Conservation (phyloP, 1,284 basidiomycete species). For the Irpex lacteus region DNA sequence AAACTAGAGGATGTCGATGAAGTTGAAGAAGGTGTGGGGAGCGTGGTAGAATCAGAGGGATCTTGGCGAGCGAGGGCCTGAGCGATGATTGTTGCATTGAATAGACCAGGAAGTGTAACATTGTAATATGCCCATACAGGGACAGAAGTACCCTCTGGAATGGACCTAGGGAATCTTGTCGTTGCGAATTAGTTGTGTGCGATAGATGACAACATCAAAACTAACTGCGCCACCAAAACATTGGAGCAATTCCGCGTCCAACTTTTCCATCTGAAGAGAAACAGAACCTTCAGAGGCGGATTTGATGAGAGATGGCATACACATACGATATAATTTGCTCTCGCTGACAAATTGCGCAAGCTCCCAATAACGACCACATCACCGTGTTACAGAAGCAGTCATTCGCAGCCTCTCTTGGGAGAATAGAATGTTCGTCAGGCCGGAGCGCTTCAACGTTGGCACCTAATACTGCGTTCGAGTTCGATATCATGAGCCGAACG, state of each 20-base stretch:
- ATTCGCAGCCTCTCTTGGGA: not conserved
- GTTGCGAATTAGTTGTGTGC: not conserved
- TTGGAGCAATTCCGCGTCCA: not conserved
- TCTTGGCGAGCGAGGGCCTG: not conserved
- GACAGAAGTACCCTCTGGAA: not conserved
- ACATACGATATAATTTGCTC: not conserved
- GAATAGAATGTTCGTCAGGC: not conserved
- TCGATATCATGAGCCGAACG: too few species aligned
- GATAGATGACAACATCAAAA: not conserved
- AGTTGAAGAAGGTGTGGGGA: not conserved
- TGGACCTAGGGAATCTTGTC: not conserved
- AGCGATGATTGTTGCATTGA: not conserved
- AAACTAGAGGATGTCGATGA: not conserved
- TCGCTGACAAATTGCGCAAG: not conserved
- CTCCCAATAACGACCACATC: not conserved
- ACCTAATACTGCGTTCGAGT: not conserved
- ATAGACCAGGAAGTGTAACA: not conserved
- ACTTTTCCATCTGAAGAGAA: not conserved
- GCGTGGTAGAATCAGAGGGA: not conserved
- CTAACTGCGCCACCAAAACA: not conserved
- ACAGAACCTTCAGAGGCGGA: not conserved
- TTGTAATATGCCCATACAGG: constrained; percentile 1
- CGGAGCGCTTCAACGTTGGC: not conserved
- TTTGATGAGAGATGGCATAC: not conserved
- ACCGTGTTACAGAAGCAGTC: constrained; percentile 1